Percentiles rank a stretch among this genome's conserved stretches.
Evolutionary conservation across 371 early-diverging fungal species (phyloP).

Genomic region (Circinella minor): DNA sequence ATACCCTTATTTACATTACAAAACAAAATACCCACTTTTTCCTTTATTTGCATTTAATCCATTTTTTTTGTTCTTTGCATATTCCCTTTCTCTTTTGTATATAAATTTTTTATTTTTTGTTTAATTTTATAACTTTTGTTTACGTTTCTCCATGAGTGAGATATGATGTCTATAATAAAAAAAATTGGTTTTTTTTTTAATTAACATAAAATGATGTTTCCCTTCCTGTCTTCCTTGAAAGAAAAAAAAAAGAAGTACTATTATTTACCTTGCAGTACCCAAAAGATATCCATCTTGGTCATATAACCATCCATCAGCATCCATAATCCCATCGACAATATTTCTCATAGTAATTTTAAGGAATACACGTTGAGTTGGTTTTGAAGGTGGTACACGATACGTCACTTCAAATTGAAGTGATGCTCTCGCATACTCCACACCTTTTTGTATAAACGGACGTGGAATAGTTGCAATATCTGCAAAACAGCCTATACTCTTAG

Average conservation of each 20-base stretch:
- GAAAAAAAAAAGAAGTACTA: neutral
- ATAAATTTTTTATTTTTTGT: neutral
- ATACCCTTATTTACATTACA: neutral
- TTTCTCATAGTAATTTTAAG: neutral
- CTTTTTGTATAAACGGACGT: neutral
- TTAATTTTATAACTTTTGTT: neutral
- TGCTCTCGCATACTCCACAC: neutral
- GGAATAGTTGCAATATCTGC: neutral
- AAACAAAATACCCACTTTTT: too few species aligned
- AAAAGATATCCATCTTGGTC: conserved; percentile 5
- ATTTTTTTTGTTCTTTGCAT: neutral
- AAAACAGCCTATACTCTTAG: conserved; percentile 1
- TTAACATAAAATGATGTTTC: too few species aligned
- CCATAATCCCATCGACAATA: neutral
- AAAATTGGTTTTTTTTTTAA: neutral
- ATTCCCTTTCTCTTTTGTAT: neutral
- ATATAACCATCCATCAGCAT: neutral
- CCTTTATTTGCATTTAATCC: neutral
- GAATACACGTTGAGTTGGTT: neutral
- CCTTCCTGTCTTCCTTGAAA: too few species aligned
- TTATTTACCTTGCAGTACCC: neutral
- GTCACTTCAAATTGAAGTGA: neutral
- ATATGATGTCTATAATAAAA: neutral
- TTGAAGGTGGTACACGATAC: neutral
- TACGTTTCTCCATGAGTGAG: neutral